Conservation (phyloP, 352 stramenopile genomes). For the Ophiocytium majus region DNA sequence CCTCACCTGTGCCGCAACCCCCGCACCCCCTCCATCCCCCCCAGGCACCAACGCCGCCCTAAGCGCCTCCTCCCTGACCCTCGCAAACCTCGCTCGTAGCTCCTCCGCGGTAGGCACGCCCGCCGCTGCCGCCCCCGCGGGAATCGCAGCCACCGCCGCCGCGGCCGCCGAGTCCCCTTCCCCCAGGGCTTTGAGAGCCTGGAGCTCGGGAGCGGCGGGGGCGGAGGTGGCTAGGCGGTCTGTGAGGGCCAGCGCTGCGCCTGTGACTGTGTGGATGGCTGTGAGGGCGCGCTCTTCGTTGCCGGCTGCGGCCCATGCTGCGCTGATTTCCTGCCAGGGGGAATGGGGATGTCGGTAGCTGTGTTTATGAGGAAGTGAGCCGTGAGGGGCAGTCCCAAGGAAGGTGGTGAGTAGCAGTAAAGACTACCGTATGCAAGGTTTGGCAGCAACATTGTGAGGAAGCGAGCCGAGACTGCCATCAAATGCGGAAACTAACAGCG, state of each 20-base stretch:
- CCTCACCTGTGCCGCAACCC: no score
- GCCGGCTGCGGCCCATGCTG: not conserved
- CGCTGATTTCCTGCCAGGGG: not conserved
- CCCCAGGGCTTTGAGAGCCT: constrained; percentile 19
- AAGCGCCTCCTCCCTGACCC: not conserved
- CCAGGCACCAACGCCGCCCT: constrained; percentile 2
- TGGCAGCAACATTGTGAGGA: no score
- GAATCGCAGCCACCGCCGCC: constrained; percentile 29
- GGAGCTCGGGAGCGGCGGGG: constrained; percentile 17
- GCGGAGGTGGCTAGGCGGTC: constrained; percentile 27
- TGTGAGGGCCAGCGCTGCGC: constrained; percentile 31
- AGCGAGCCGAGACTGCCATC: no score
- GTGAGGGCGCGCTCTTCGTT: constrained; percentile 16
- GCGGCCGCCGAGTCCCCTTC: constrained; percentile 23
- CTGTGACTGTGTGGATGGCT: constrained; percentile 28
- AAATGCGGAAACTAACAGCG: no score
- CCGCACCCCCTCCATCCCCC: no score
- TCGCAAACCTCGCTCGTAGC: not conserved
- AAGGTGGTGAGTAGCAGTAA: no score
- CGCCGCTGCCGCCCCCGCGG: constrained; percentile 7
- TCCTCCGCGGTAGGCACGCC: not conserved
- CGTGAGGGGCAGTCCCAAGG: no score
- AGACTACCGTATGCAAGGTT: no score
- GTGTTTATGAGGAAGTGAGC: no score
- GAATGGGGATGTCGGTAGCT: no score